Evolutionary conservation across 2,329 filamentous ascomycete genomes (phyloP), one percentile per base, ranked within the genome.

Genomic region (Alternaria novae-zelandiae): DNA sequence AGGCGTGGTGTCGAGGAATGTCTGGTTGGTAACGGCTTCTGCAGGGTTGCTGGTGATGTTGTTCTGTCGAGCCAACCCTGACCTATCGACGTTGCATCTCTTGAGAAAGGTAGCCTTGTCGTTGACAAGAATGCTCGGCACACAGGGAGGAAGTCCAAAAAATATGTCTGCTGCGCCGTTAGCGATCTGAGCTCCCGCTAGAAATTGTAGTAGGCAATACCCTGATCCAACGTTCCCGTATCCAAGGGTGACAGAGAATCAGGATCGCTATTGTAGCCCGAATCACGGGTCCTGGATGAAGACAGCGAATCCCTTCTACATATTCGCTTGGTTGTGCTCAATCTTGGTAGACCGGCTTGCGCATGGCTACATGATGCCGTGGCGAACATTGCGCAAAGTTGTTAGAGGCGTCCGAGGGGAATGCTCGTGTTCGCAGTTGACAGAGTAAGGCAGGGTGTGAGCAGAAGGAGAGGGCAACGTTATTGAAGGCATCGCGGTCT

Each of bases 261-360:
- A 8, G 67, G 66, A 28, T 77, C 72, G 59, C 74, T 76, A 43
- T 67, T 74, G 59, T 77, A 77, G 7, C 74, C 74, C n/a, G 74
- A 77, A 53, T 77, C 74, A 9, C 68, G 61, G 9, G 74, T 76
- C 47, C 67, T 69, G 6, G 70, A 71, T 4, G 73, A 76, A 11
- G 69, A 73, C 23, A 76, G 54, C 32, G 70, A 74, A 54, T 76
- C 74, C 56, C 74, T 65, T 46, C 74, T 67, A 41, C 57, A 47
- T 32, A 54, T 25, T 28, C 69, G 65, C 23, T 72, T 70, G 23
- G 60, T 54, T 6, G 54, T 73, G 41, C 55, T 66, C 36, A 73
- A 60, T 61, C 64, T 69, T 5, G 70, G 71, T 57, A 77, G 55
- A 43, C 61, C 49, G 2, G 56, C 28, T 30, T 63, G 61, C 46